A percentile compares a stretch with the other conserved stretches of the same genome.
These are phyloP conservation scores for Scutellaria galericulata DNA, from an alignment of 257 asterid genomes.

Conservation along the genomic window DNA sequence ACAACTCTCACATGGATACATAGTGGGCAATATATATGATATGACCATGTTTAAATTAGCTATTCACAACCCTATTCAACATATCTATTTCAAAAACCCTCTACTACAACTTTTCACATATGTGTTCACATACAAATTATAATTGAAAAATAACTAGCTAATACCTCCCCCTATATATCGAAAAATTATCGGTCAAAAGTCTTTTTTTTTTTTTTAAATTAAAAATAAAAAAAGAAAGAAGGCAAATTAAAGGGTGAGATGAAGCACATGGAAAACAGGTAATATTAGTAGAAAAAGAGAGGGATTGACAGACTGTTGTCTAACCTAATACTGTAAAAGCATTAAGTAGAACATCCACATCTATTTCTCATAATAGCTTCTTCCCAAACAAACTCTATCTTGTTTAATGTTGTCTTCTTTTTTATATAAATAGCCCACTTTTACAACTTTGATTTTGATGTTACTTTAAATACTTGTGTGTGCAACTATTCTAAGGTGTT, in stretches of 20 bases:
- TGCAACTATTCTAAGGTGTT: neutral
- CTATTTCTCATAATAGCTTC: constrained; percentile 10
- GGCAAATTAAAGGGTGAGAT: constrained; percentile 1
- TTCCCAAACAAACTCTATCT: neutral
- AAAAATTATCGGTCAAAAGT: neutral
- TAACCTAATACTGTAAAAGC: constrained; percentile 12
- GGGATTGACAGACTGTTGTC: neutral
- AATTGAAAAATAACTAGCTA: neutral
- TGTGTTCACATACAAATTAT: neutral
- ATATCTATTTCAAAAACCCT: neutral
- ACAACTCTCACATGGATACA: too few species aligned
- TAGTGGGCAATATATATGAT: too few species aligned
- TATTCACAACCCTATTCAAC: constrained; percentile 2
- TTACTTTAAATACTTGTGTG: neutral
- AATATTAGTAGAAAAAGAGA: neutral
- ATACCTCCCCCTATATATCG: neutral
- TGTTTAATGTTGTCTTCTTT: neutral
- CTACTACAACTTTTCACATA: neutral
- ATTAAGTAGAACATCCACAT: neutral
- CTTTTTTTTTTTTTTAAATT: too few species aligned
- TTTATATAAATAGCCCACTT: neutral
- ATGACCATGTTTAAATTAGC: too few species aligned
- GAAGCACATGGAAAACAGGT: constrained; percentile 26
- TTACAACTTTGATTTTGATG: constrained; percentile 15
- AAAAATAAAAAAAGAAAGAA: neutral